Base-by-base conservation (phyloP, 371 early-diverging fungal species). In the Mucor piriformis region DNA sequence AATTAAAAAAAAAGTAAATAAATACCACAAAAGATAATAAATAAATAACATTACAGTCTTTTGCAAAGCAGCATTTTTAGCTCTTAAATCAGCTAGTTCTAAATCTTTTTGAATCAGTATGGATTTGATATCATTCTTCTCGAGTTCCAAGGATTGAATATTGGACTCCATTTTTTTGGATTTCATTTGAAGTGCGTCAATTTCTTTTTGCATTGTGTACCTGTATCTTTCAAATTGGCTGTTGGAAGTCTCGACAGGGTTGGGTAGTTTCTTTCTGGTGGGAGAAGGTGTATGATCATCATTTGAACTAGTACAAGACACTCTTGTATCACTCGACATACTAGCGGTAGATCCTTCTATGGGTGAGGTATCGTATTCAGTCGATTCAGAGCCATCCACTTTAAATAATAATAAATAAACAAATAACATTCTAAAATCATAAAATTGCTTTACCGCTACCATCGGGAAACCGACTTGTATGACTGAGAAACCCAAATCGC, bases 181-280 rank as follows among this genome's bases (percentile, higher is more conserved):
- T 64, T 73, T 76, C 6, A 59, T 8, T 32, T 69, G 63, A 25
- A 76, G 56, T 16, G 63, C 34, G 20, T 76, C 77, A 4, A 70
- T 69, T 49, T 76, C 77, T 33, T 73, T 76, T 54, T 71, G 73
- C 67, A 70, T 72, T 16, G 63, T 43, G 44, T 63, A 50, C 21
- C 67, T 67, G 24, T 73, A 67, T 50, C 59, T 70, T 66, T 67
- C 68, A 51, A 62, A 64, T 35, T 64, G 65, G 23, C 29, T 51
- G 24, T 59, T 64, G 34, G 59, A 42, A 18, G 42, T 63, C 16
- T 66, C 67, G 23, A 18, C 6, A 18, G 8, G n/a, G 10, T 42
- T 42, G n/a, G 40, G 18, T 15, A 18, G 12, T 29, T 57, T 55
- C 21, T 34, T 49, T 18, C 27, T 46, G 7, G 33, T 27, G 1